A percentile compares a stretch with the other conserved stretches of the same genome.
phyloP scores from a whole-genome alignment of 495 filamentous ascomycete genomes.

The Penicillium roqueforti region DNA sequence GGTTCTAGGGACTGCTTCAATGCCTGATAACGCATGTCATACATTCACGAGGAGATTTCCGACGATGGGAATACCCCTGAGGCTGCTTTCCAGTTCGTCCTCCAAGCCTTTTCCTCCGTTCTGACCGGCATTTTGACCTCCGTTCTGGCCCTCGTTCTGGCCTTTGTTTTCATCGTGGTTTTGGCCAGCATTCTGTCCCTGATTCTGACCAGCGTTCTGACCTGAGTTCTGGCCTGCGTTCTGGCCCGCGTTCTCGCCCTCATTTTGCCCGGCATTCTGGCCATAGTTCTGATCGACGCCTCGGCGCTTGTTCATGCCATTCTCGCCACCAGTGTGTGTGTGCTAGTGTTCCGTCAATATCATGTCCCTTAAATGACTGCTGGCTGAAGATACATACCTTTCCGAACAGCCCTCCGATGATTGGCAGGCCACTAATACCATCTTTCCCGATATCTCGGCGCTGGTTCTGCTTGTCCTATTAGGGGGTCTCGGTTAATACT shows the following conservation, averaged over 20 bases:
- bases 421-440: conserved; percentile 5
- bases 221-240: conserved; percentile 11
- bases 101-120: background rate
- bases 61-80: conserved; percentile 16
- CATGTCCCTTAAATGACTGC: background rate
- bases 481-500: background rate
- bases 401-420: conserved; percentile 6
- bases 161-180: no score
- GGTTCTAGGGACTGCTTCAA: background rate
- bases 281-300: conserved; percentile 7
- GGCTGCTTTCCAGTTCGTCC: conserved; percentile 5
- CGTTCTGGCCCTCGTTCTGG: conserved; percentile 3
- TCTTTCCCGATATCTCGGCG: background rate
- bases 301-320: conserved; percentile 12
- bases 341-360: conserved; percentile 5
- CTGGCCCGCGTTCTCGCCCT: conserved; percentile 14
- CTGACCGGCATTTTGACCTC: background rate
- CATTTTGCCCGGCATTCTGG: conserved; percentile 13
- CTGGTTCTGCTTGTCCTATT: conserved; percentile 11
- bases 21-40: background rate
- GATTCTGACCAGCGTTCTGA: conserved; percentile 7
- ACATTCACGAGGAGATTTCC: conserved; percentile 13
- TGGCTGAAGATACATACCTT: background rate
- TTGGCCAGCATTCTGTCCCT: background rate
- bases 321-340: conserved; percentile 7